Conservation (phyloP, 1,139 yeast genomes). For the Hyphopichia khmerensis region DNA sequence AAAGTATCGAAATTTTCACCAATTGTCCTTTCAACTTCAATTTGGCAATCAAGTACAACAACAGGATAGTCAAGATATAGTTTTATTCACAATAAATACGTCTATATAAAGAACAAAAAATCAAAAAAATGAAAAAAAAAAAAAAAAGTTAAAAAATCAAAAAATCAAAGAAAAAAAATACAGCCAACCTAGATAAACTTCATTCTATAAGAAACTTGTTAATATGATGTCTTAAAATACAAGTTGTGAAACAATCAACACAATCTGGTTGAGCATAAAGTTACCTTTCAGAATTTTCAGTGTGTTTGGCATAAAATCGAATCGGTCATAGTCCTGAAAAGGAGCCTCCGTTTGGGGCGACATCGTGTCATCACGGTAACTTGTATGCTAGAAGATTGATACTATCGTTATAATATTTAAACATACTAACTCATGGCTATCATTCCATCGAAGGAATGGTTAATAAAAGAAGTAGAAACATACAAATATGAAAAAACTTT, state of each 20-base stretch:
- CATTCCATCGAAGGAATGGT: too few species aligned
- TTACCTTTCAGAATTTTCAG: conserved; percentile 49
- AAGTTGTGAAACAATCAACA: too few species aligned
- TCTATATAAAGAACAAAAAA: background rate
- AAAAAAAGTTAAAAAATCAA: background rate
- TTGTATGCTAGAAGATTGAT: background rate
- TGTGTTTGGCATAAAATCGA: conserved; percentile 52
- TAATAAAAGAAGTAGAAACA: background rate
- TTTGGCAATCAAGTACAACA: background rate
- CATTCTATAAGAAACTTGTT: conserved; percentile 1
- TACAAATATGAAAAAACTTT: background rate
- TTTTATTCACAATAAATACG: background rate
- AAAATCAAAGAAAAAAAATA: background rate
- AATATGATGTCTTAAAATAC: background rate
- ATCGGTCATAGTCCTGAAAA: conserved; percentile 58
- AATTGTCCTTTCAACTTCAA: too few species aligned
- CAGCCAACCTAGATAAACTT: background rate
- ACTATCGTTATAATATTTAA: too few species aligned
- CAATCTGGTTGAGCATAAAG: background rate
- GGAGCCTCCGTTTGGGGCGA: conserved; percentile 63
- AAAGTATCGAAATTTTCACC: background rate
- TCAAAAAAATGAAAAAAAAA: background rate
- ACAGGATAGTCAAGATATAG: background rate
- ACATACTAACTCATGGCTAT: too few species aligned
- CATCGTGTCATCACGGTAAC: conserved; percentile 45